phyloP scores from a whole-genome alignment of 2,329 filamentous ascomycete genomes.

The Ophiostoma ulmi region DNA sequence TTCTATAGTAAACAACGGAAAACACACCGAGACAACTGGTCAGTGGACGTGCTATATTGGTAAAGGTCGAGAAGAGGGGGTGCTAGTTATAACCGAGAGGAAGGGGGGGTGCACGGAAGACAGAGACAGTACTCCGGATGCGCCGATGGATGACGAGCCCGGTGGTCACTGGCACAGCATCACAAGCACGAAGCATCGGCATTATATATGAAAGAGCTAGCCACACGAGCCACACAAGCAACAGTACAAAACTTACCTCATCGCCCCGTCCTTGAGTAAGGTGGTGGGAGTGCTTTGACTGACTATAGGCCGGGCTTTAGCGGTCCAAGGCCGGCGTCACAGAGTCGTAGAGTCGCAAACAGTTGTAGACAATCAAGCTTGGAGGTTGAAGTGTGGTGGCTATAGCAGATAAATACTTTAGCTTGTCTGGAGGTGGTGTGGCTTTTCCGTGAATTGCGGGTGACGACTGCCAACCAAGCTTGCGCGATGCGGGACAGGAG shows the following conservation, averaged over 20 bases:
- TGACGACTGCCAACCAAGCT: neutral
- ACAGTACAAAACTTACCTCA: conserved; percentile 1
- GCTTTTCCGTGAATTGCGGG: neutral
- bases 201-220: neutral
- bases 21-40: conserved; percentile 3
- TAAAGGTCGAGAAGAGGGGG: neutral
- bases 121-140: conserved; percentile 6
- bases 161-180: neutral
- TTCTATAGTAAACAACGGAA: conserved; percentile 25
- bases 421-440: neutral
- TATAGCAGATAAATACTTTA: neutral
- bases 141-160: conserved; percentile 9
- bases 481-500: neutral
- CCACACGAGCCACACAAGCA: neutral
- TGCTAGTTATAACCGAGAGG: neutral
- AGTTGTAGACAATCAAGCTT: neutral
- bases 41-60: neutral
- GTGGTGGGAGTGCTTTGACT: conserved; percentile 4
- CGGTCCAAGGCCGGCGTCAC: neutral
- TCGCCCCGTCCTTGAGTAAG: neutral
- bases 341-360: neutral
- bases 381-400: neutral
- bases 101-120: neutral
- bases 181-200: neutral
- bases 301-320: conserved; percentile 5